Base-by-base conservation (phyloP, 768 basidiomycete species). In the Termitomyces sp. region DNA sequence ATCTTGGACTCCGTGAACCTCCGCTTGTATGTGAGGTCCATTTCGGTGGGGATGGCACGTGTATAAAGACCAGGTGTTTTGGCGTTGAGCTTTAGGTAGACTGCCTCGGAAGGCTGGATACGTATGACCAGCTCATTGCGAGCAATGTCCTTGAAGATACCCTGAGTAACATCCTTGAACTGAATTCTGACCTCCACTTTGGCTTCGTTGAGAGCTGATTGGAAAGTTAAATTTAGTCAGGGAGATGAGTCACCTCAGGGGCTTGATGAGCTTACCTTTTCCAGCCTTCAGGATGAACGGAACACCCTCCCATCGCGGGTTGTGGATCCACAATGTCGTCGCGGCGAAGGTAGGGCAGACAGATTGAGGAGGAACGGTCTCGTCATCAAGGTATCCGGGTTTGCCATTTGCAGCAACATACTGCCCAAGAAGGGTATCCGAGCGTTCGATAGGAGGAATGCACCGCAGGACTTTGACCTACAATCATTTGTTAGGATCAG, bases 311-410 rank as follows among this genome's bases (percentile, higher is more conserved):
- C 96, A 99, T 63, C 97, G 81, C 1, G 93, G 94, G 73, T 94
- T 97, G 77, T 97, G 83, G 74, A 99, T 93, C 86, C 87, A 91
- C 24, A 98, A 81, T 13, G 90, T 91, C 54, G 88, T 87, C 7
- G 94, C 94, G 52, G 96, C 96, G 69, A 88, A 99, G 5, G 96
- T 99, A 7, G 97, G 96, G 77, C 95, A 97, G 46, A 86, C 84
- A 24, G 96, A 98, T 70, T 86, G 85, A 71, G 84, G 94, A 40
- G 96, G 96, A 28, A 98, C 96, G 2, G 94, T 98, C 33, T 90
- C 86, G 72, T 99, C 96, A 65, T 99, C 96, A 61, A 97, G 87
- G 74, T 99, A 98, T n/a, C 96, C 96, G n/a, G 97, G 96, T 76
- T 98, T 97, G 61, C 89, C 92, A 67, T 91, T 87, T 32, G 90